Percentiles rank a stretch among this genome's conserved stretches.
Conservation (phyloP, 2,329 filamentous ascomycete species). For the Chrysosporium queenslandicum region DNA sequence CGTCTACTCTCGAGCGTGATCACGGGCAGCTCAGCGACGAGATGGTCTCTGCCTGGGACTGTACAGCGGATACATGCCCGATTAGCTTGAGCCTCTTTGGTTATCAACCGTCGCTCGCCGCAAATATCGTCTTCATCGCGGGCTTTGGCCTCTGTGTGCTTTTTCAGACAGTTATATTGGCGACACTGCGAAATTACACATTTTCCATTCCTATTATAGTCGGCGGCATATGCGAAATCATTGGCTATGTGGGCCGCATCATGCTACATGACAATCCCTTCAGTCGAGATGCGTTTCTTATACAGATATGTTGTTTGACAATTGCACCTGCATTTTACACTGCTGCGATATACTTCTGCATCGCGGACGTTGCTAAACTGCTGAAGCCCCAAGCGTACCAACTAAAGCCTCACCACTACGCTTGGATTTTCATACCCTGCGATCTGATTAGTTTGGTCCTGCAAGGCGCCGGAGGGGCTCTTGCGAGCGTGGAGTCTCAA, state of each 20-base stretch:
- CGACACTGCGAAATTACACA: constrained; percentile 31
- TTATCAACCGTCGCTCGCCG: constrained; percentile 36
- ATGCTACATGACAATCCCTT: constrained; percentile 51
- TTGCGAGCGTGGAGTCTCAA: constrained; percentile 21
- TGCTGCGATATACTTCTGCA: constrained; percentile 57
- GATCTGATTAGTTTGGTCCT: constrained; percentile 36
- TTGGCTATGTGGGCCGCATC: constrained; percentile 55
- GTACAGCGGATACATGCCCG: constrained; percentile 33
- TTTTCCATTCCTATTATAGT: constrained; percentile 44
- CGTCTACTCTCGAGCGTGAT: not conserved
- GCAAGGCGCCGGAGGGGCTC: constrained; percentile 36
- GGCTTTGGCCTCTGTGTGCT: constrained; percentile 37
- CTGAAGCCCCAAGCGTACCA: constrained; percentile 35
- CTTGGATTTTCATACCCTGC: constrained; percentile 34
- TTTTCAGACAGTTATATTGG: constrained; percentile 31
- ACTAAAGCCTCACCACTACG: constrained; percentile 29
- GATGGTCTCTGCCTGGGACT: constrained; percentile 15
- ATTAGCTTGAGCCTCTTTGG: constrained; percentile 34
- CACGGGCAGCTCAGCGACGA: not conserved
- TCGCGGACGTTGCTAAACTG: constrained; percentile 37
- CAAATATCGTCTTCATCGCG: constrained; percentile 35
- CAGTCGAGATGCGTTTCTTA: constrained; percentile 49
- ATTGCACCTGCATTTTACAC: constrained; percentile 48
- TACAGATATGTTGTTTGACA: constrained; percentile 56
- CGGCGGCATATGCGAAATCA: constrained; percentile 49